Evolutionary conservation across 257 asterid species (phyloP), one percentile per base, ranked within the genome.

Genomic region (Gardenia jasminoides): DNA sequence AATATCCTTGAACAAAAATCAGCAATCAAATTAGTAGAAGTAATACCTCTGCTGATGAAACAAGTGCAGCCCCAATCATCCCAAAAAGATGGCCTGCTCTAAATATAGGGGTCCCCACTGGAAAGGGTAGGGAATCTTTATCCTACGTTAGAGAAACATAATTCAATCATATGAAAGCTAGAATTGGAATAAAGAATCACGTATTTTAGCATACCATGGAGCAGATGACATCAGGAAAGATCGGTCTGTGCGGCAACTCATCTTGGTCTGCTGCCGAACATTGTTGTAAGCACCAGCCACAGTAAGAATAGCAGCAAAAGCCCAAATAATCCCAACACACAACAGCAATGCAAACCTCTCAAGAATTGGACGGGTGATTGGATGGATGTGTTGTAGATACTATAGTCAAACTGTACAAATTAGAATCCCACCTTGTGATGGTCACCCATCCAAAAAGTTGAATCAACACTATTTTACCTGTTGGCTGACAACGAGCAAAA

Each of bases 11-110:
- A 7, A 56, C 28, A 56, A 22, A 10, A 56, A 56, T 56, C 64
- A 20, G 28, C 20, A 20, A 54, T 26, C 39, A 72, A 13, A 28
- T 5, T 31, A 2, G 52, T 31, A 77, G 69, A 50, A 76, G 80
- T 69, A 79, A 33, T 79, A 96, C 99, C 98, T 96, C 99, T n/a
- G 97, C 92, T 41, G 97, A 86, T 24, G 99, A 90, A 83, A 96
- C 98, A 75, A 96, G 90, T 26, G 98, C 93, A 75, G 99, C 99
- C 52, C 99, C 99, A 89, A 93, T 85, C 98, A 96, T 96, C 64
- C 99, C 99, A 48, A 96, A 96, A 46, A 96, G 91, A 84, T 91
- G 97, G 84, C 97, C 87, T 65, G 99, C 99, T 75, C 87, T 81
- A 56, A 84, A 81, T 69, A 84, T 78, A 36, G 87, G 87, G 61